Conservation (phyloP, 768 basidiomycete genomes). For the Pholiota conissans region DNA sequence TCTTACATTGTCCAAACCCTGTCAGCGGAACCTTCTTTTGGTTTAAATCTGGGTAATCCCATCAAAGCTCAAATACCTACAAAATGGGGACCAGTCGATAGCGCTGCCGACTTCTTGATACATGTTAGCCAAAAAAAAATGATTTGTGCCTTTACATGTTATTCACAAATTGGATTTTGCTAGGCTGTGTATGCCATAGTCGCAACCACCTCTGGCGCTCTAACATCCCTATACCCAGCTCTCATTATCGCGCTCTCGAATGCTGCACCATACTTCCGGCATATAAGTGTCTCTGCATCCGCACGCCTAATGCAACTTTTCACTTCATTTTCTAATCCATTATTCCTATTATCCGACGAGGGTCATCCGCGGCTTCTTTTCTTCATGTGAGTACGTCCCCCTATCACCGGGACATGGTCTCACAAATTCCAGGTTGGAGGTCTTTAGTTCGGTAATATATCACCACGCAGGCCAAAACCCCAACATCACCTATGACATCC, state of each 20-base stretch:
- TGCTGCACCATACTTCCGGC: conserved; percentile 81
- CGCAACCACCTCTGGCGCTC: conserved; percentile 78
- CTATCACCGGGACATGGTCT: not conserved
- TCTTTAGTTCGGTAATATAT: conserved; percentile 84
- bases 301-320: conserved; percentile 87
- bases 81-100: conserved; percentile 76
- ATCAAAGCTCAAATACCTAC: conserved; percentile 67
- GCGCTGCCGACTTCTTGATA: conserved; percentile 84
- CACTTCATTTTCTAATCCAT: conserved; percentile 86
- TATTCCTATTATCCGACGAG: conserved; percentile 90
- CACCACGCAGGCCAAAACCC: conserved; percentile 83
- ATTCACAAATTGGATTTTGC: conserved; percentile 9
- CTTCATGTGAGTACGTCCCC: conserved; percentile 64
- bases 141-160: not conserved
- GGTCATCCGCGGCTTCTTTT: conserved; percentile 92
- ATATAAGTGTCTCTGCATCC: conserved; percentile 78
- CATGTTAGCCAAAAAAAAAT: conserved; percentile 50
- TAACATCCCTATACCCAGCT: conserved; percentile 89
- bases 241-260: conserved; percentile 90
- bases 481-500: conserved; percentile 82
- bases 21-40: conserved; percentile 83
- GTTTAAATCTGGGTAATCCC: conserved; percentile 61
- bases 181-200: conserved; percentile 90
- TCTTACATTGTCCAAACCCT: conserved; percentile 92
- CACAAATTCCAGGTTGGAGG: conserved; percentile 65